These are phyloP conservation scores for Waltiozyma sp. DNA, from an alignment of 1,139 yeast genomes.

Conservation along the genomic window DNA sequence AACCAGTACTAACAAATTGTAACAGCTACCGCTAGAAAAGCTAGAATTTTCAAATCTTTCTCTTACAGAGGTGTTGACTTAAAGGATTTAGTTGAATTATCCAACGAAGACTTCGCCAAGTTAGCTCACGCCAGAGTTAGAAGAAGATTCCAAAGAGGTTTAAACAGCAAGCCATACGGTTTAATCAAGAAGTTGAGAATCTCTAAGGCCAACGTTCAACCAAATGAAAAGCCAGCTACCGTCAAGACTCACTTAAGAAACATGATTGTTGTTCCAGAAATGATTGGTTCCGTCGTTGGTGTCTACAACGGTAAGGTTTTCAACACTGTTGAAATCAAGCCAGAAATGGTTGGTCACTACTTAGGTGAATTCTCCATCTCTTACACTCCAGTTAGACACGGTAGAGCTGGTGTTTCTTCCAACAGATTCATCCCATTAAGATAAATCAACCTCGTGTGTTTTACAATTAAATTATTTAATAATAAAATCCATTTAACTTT, in stretches of 20 bases:
- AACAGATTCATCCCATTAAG: slow-evolving; percentile 71
- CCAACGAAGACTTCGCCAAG: slow-evolving; percentile 95
- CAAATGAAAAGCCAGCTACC: slow-evolving; percentile 94
- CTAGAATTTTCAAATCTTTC: slow-evolving; percentile 93
- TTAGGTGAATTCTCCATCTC: slow-evolving; percentile 99
- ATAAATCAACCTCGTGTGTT: slow-evolving; percentile 21
- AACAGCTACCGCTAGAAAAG: slow-evolving; percentile 40
- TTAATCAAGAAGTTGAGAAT: slow-evolving; percentile 97
- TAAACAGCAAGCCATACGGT: slow-evolving; percentile 92
- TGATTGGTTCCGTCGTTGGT: slow-evolving; percentile 98
- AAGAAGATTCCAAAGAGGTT: slow-evolving; percentile 98
- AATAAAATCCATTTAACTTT: neutral
- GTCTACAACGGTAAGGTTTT: slow-evolving; percentile 99
- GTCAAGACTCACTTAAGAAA: slow-evolving; percentile 99
- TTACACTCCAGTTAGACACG: slow-evolving; percentile 99
- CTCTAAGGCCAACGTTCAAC: slow-evolving; percentile 86
- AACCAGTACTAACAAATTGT: slow-evolving; percentile 11
- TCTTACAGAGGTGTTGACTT: slow-evolving; percentile 98
- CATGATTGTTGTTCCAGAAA: slow-evolving; percentile 98
- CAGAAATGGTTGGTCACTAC: slow-evolving; percentile 99
- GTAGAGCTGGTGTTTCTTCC: slow-evolving; percentile 90
- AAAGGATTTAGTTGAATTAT: slow-evolving; percentile 85
- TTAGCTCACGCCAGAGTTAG: slow-evolving; percentile 98
- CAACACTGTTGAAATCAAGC: slow-evolving; percentile 98
- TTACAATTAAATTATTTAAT: slow-evolving; percentile 4